Evolutionary conservation across 2,329 filamentous ascomycete genomes (phyloP).

Genomic region (Emergomyces africanus): DNA sequence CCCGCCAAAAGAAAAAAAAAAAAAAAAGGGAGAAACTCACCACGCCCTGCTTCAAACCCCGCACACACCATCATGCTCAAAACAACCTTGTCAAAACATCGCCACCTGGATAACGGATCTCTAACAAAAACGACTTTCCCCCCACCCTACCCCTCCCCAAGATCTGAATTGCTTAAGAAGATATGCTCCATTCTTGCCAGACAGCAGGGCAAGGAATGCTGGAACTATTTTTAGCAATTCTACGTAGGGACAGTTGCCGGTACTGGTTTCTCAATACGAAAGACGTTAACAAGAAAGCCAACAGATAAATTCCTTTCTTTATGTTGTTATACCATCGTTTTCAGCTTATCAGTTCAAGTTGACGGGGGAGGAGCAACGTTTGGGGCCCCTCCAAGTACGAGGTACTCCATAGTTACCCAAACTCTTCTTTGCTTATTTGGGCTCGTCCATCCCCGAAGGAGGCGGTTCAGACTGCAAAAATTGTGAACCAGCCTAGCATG

Average conservation of each 20-base stretch:
- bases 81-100: neutral
- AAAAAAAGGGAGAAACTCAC: no score
- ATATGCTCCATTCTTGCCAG: no score
- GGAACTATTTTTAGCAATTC: neutral
- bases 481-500: neutral
- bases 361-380: no score
- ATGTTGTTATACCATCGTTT: no score
- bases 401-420: no score
- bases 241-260: no score
- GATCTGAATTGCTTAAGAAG: neutral
- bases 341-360: neutral
- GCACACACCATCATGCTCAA: neutral
- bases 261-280: no score
- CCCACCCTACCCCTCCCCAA: neutral
- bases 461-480: neutral
- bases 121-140: no score
- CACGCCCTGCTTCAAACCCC: neutral
- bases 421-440: neutral
- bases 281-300: no score
- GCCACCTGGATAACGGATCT: neutral
- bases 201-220: neutral
- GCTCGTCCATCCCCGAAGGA: neutral
- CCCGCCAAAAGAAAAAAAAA: neutral
- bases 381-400: no score
- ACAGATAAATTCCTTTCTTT: no score